Conservation (phyloP, 2,329 filamentous ascomycete species). For the Huntiella abstrusa region DNA sequence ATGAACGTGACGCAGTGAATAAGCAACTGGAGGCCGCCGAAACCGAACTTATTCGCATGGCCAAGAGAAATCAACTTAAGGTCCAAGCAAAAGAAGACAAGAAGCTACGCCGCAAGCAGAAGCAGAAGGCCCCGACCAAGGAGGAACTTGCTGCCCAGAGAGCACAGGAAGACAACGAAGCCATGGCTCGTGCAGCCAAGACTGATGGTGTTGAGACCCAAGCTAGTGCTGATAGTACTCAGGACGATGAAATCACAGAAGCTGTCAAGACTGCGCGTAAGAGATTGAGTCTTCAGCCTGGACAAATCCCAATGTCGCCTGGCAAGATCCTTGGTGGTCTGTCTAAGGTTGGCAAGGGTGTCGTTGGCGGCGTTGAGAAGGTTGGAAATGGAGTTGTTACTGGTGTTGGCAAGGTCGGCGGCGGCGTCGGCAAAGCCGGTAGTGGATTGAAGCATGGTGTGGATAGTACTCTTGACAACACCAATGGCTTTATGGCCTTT, state of each 20-base stretch:
- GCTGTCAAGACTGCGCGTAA: slow-evolving; percentile 22
- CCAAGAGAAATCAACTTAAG: slow-evolving; percentile 64
- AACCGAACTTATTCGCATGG: slow-evolving; percentile 62
- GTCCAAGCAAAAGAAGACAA: slow-evolving; percentile 45
- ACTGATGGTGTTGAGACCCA: slow-evolving; percentile 27
- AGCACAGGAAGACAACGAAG: slow-evolving; percentile 30
- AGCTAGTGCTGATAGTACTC: slow-evolving; percentile 22
- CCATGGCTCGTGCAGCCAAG: slow-evolving; percentile 30
- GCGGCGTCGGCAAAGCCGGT: slow-evolving; percentile 20
- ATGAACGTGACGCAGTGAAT: slow-evolving; percentile 53
- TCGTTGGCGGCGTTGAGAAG: slow-evolving; percentile 8
- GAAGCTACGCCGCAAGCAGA: slow-evolving; percentile 34
- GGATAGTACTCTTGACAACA: slow-evolving; percentile 33
- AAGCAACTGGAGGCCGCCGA: slow-evolving; percentile 59
- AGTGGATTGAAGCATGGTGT: slow-evolving; percentile 30
- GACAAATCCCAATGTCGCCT: slow-evolving; percentile 15
- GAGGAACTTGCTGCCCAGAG: slow-evolving; percentile 28
- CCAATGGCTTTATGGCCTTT: slow-evolving; percentile 31
- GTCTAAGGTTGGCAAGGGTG: slow-evolving; percentile 12
- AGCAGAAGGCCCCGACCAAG: slow-evolving; percentile 31
- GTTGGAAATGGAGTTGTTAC: slow-evolving; percentile 7
- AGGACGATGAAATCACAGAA: slow-evolving; percentile 32
- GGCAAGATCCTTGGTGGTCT: slow-evolving; percentile 18
- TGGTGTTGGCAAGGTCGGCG: slow-evolving; percentile 18
- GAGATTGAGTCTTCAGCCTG: slow-evolving; percentile 5